A percentile compares a stretch with the other conserved stretches of the same genome.
Evolutionary conservation across 2,329 filamentous ascomycete genomes (phyloP).

Genomic region (Drechslerella dactyloides): DNA sequence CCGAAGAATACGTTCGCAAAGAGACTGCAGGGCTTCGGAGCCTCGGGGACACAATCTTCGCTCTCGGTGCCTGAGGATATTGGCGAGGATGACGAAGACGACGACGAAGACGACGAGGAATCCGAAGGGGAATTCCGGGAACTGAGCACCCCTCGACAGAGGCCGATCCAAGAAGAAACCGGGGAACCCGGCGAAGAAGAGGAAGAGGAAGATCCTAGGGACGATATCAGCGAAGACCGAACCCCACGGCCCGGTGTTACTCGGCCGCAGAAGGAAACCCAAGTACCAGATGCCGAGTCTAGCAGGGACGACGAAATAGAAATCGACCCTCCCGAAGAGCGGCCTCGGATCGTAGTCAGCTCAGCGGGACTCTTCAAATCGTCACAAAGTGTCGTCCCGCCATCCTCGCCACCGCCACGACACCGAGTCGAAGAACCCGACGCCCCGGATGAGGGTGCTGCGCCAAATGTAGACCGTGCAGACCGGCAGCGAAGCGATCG

Average conservation of each 20-base stretch:
- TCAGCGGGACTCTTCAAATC: background rate
- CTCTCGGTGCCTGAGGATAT: slow-evolving; percentile 50
- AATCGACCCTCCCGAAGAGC: slow-evolving; percentile 60
- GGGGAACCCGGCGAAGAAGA: too few species aligned
- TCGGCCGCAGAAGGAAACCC: slow-evolving; percentile 43
- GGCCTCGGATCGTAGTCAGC: slow-evolving; percentile 57
- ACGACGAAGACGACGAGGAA: slow-evolving; percentile 53
- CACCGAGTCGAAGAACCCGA: background rate
- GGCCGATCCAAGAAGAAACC: too few species aligned
- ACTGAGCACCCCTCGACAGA: too few species aligned
- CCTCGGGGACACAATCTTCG: slow-evolving; percentile 62
- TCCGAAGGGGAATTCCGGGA: slow-evolving; percentile 44
- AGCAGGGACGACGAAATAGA: slow-evolving; percentile 60
- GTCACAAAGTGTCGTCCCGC: slow-evolving; percentile 11
- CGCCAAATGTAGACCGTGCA: slow-evolving; percentile 26
- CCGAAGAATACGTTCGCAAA: slow-evolving; percentile 53
- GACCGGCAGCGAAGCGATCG: slow-evolving; percentile 29
- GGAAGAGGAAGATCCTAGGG: slow-evolving; percentile 14
- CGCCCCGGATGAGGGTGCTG: background rate
- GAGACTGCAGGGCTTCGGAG: slow-evolving; percentile 63
- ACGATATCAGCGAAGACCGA: background rate
- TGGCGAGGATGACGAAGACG: slow-evolving; percentile 56
- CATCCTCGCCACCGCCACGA: slow-evolving; percentile 27
- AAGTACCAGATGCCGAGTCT: slow-evolving; percentile 3
- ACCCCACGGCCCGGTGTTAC: background rate